Evolutionary conservation across 164 flowering plant genomes (phyloP), one percentile per base, ranked within the genome.

Genomic region (Vitis cinerea): DNA sequence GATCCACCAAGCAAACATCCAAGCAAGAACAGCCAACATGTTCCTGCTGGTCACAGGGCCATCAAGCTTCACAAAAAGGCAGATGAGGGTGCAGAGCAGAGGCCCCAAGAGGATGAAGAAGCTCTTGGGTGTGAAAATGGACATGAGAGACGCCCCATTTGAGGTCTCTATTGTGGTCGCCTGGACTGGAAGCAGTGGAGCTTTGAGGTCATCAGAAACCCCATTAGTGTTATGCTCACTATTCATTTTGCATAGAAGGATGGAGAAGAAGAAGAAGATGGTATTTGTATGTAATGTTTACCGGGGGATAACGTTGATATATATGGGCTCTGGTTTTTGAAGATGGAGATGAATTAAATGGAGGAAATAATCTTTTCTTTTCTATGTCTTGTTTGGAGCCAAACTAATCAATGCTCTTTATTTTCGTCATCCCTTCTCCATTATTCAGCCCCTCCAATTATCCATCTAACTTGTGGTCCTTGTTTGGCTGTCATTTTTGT

Each of bases 1-100:
- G n/a, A 92, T 44, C 98, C 98, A 94, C 97, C 98, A 94, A 1
- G 86, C 57, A 56, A 94, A 94, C 15, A 94, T 69, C 98, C 98
- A 94, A 0, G 80, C 85, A 10, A 92, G 83, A 8, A 88, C 83
- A 0, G 73, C 97, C 68, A 92, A 64, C 97, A 89, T 90, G 80
- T 86, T 86, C 44, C 82, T 67, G 78, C 88, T 78, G 17, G 74
- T 74, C 50, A 6, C 72, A 1, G 79, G 66, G 27, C 67, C 85
- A 2, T 80, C 86, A 0, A 87, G 53, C 71, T 75, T 78, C 3
- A 90, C 94, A 37, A 30, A 75, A 0, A 86, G 60, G 63, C 84
- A 86, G 3, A 87, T 74, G 4, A 83, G 2, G 49, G 70, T 29
- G 74, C 89, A 85, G 13, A 86, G 71, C 2, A 93, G 67, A 1